Percentiles rank a stretch among this genome's conserved stretches.
Evolutionary conservation across 2,329 filamentous ascomycete species (phyloP).

Genomic region (Scytalidium sp.): DNA sequence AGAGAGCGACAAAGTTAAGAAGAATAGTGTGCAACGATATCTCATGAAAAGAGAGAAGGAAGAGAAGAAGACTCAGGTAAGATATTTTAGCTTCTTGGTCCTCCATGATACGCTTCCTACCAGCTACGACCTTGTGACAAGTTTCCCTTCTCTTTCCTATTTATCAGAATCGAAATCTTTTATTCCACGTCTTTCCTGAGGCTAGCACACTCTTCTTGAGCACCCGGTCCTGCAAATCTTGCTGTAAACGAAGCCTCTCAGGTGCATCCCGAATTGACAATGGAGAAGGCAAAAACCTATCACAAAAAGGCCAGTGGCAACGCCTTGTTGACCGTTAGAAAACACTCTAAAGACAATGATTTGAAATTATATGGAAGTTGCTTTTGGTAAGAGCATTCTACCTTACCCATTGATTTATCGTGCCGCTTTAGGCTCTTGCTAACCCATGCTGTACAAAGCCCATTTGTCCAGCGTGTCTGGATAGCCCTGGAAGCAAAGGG

Average conservation of each 20-base stretch:
- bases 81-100: too few relatives aligned
- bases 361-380: conserved; percentile 80
- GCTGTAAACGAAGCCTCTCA: conserved; percentile 33
- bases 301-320: conserved; percentile 70
- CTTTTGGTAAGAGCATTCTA: conserved; percentile 62
- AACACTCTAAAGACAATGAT: conserved; percentile 65
- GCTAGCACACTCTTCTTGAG: conserved; percentile 1
- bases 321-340: conserved; percentile 66
- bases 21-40: conserved; percentile 70
- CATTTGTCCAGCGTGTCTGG: conserved; percentile 86
- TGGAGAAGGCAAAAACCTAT: conserved; percentile 57
- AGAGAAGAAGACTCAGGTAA: conserved; percentile 56
- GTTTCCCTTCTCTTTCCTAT: background rate
- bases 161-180: too few relatives aligned
- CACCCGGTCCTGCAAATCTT: too few relatives aligned
- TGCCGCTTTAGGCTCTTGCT: too few relatives aligned
- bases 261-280: conserved; percentile 39
- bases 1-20: conserved; percentile 77
- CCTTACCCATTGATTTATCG: too few relatives aligned
- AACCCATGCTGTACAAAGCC: conserved; percentile 38
- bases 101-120: too few relatives aligned
- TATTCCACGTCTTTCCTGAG: background rate
- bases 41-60: conserved; percentile 64
- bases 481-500: conserved; percentile 80
- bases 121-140: too few relatives aligned